Base-by-base conservation (phyloP, 257 asterid genomes). In the Primulina eburnea region DNA sequence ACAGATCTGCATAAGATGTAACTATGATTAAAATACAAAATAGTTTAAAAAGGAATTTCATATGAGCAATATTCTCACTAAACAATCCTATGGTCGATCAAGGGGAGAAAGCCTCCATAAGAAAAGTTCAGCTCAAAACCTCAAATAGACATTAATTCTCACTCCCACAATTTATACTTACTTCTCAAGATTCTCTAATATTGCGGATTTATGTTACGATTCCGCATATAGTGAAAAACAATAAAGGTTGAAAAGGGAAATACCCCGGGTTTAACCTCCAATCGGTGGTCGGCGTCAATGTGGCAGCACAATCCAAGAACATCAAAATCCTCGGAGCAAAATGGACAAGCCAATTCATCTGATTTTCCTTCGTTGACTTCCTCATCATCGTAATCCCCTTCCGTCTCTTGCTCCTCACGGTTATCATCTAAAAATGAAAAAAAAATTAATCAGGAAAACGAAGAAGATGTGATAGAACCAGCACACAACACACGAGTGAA, bases 231-330 rank as follows among this genome's bases (percentile, higher is more conserved):
- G 30, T 3, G 30, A 28, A 75, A 64, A 28, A 8, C 4, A 52
- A 21, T 55, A 56, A 64, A 18, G n/a, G 33, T 35, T 64, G n/a
- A 32, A 29, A 20, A 5, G 55, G 6, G 34, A 72, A 68, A 77
- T 87, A 92, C 98, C 90, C 88, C 89, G 26, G 91, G 84, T 76
- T 83, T 90, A 58, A 84, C 95, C 82, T 92, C 98, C 84, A 80
- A 65, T 17, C 90, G 92, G 71, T 92, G 98, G 69, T 82, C 95
- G 69, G 88, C 82, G 71, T 92, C 98, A 72, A 92, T 83, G 86
- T 92, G 98, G 82, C 98, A 90, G 76, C 91, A 92, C 79, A 92
- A 79, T 12, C 91, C 98, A 4, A 92, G 84, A 37, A 90, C 88
- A 73, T 92, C 98, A 20, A 88, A 90, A 78, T 92, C 95, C 71